phyloP scores from a whole-genome alignment of 805 yeast genomes.

The Pichia rugopelliculosa region DNA sequence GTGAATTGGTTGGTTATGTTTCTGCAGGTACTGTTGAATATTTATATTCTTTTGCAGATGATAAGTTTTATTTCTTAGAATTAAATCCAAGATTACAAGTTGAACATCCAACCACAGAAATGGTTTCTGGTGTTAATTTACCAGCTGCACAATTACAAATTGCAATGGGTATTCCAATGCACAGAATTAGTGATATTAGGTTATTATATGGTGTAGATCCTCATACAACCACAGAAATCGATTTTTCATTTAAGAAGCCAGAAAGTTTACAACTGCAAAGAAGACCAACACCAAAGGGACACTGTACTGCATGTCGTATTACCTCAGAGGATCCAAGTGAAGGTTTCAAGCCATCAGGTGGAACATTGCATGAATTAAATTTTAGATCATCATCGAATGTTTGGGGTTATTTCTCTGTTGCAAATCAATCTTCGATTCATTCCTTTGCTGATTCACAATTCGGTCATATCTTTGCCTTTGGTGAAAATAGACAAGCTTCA shows the following conservation, averaged over 20 bases:
- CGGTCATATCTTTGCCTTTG: conserved; percentile 98
- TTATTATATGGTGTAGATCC: conserved; percentile 93
- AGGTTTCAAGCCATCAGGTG: conserved; percentile 98
- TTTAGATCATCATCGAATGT: conserved; percentile 96
- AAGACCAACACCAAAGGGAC: conserved; percentile 94
- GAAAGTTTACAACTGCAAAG: conserved; percentile 73
- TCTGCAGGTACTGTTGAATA: conserved; percentile 99
- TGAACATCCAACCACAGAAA: conserved; percentile 99
- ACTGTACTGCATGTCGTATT: conserved; percentile 97
- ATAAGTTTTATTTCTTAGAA: conserved; percentile 93
- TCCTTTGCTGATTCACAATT: conserved; percentile 97
- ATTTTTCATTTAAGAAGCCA: conserved; percentile 76
- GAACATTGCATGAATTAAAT: conserved; percentile 91
- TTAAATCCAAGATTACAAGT: conserved; percentile 98
- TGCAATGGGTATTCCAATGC: conserved; percentile 99
- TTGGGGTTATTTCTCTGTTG: conserved; percentile 99
- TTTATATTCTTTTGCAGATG: conserved; percentile 87
- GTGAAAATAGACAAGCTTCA: conserved; percentile 96
- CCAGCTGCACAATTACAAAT: conserved; percentile 98
- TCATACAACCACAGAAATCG: conserved; percentile 81
- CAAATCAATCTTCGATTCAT: conserved; percentile 94
- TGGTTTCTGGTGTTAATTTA: conserved; percentile 97
- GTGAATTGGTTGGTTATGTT: conserved; percentile 94
- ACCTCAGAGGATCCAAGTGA: conserved; percentile 99
- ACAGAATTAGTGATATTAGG: conserved; percentile 89